Evolutionary conservation across 805 yeast species (phyloP).

Genomic region (Zygoascus bituminiphila): DNA sequence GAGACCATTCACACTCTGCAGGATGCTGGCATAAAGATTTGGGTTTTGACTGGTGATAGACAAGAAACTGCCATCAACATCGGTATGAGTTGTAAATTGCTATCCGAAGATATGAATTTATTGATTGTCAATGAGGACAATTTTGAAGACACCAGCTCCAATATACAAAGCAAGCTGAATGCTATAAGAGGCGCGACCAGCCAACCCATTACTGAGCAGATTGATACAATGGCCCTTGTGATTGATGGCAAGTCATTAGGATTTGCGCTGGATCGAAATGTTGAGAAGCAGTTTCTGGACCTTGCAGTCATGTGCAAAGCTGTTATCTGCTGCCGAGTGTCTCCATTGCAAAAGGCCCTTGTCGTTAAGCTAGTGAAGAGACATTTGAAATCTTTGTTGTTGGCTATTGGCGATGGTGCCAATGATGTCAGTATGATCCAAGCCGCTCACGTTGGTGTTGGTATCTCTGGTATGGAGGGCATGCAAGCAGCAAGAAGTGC

Average conservation of each 20-base stretch:
- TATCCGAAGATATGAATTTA: slow-evolving; percentile 93
- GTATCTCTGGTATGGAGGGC: slow-evolving; percentile 98
- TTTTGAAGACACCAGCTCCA: slow-evolving; percentile 65
- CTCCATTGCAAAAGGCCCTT: slow-evolving; percentile 93
- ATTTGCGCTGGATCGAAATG: slow-evolving; percentile 72
- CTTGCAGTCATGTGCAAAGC: slow-evolving; percentile 87
- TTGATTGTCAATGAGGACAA: slow-evolving; percentile 81
- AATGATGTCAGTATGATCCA: slow-evolving; percentile 99
- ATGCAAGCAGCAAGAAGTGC: slow-evolving; percentile 99
- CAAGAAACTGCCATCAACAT: slow-evolving; percentile 98
- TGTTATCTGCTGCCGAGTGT: slow-evolving; percentile 95
- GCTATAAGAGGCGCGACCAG: slow-evolving; percentile 48
- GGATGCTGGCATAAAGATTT: slow-evolving; percentile 91
- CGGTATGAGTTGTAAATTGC: slow-evolving; percentile 93
- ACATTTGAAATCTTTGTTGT: slow-evolving; percentile 58
- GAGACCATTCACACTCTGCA: slow-evolving; percentile 93
- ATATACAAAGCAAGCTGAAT: slow-evolving; percentile 63
- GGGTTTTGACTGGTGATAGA: slow-evolving; percentile 98
- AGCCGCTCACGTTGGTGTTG: slow-evolving; percentile 99
- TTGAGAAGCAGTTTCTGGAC: slow-evolving; percentile 70
- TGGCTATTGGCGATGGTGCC: slow-evolving; percentile 99
- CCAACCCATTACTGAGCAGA: slow-evolving; percentile 40
- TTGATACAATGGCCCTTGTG: slow-evolving; percentile 74
- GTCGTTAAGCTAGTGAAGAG: slow-evolving; percentile 92
- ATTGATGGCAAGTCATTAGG: slow-evolving; percentile 92